A percentile compares a stretch with the other conserved stretches of the same genome.
phyloP scores from a whole-genome alignment of 257 asterid genomes.

The Solanum boliviense region DNA sequence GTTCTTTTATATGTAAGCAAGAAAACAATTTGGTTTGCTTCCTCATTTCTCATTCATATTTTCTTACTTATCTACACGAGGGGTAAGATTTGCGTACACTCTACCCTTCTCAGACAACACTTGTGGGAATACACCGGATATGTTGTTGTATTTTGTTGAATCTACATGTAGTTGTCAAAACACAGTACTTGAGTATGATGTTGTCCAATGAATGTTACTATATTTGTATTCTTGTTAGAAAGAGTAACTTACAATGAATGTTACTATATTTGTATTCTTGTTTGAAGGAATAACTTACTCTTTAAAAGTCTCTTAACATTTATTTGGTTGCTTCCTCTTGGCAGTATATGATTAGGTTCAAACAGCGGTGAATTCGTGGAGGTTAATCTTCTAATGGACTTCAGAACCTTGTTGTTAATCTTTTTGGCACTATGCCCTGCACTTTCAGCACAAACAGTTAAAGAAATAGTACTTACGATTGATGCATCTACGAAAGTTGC shows the following conservation, averaged over 20 bases:
- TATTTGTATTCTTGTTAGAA: background rate
- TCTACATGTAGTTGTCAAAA: background rate
- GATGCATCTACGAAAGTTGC: constrained; percentile 42
- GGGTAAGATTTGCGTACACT: background rate
- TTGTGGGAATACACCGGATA: background rate
- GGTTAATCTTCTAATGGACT: constrained; percentile 37
- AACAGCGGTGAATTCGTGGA: constrained; percentile 10
- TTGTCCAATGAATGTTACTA: background rate
- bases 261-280: background rate
- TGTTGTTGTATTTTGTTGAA: background rate
- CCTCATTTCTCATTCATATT: background rate
- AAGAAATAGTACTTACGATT: constrained; percentile 31
- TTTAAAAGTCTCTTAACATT: background rate
- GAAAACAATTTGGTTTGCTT: background rate
- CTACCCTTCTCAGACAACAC: background rate
- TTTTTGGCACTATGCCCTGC: constrained; percentile 39
- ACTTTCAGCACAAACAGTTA: constrained; percentile 33
- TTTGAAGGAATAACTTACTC: background rate
- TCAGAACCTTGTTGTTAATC: constrained; percentile 16
- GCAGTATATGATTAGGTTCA: constrained; percentile 16
- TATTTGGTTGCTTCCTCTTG: background rate
- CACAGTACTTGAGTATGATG: background rate
- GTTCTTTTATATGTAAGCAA: background rate
- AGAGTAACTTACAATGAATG: background rate
- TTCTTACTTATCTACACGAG: background rate